Evolutionary conservation across 345 rosid species (phyloP).

Genomic region (Cochlearia excelsa): DNA sequence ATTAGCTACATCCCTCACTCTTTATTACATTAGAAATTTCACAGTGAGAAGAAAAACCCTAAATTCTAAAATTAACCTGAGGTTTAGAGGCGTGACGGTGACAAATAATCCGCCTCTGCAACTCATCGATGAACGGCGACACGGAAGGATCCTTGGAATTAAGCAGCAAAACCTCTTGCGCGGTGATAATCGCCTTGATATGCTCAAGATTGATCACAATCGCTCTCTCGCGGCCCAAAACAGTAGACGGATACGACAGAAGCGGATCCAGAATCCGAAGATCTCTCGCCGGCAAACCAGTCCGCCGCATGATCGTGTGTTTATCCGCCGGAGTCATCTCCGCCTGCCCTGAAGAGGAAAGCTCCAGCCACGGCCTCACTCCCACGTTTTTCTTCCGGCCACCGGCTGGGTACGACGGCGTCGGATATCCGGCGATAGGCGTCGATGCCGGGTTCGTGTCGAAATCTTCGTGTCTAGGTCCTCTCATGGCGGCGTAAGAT

Average conservation of each 20-base stretch:
- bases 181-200: slow-evolving; percentile 87
- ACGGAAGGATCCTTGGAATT: slow-evolving; percentile 85
- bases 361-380: slow-evolving; percentile 64
- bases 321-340: slow-evolving; percentile 65
- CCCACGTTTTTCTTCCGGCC: slow-evolving; percentile 61
- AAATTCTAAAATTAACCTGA: slow-evolving; percentile 42
- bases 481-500: slow-evolving; percentile 39
- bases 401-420: slow-evolving; percentile 25
- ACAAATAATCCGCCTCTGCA: slow-evolving; percentile 55
- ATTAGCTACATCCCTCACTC: slow-evolving; percentile 9
- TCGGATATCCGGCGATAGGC: slow-evolving; percentile 33
- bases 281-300: slow-evolving; percentile 87
- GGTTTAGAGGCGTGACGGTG: slow-evolving; percentile 63
- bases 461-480: slow-evolving; percentile 39
- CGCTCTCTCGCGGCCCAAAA: slow-evolving; percentile 84
- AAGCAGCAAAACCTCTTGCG: slow-evolving; percentile 75
- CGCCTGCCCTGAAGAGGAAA: slow-evolving; percentile 56
- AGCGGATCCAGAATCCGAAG: slow-evolving; percentile 89
- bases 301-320: slow-evolving; percentile 87
- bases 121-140: slow-evolving; percentile 68
- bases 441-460: slow-evolving; percentile 34
- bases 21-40: background rate
- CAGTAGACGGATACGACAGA: slow-evolving; percentile 82
- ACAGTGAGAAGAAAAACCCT: slow-evolving; percentile 11
- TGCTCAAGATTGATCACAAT: slow-evolving; percentile 92